These are phyloP conservation scores for Hondaea fermentalgiana DNA, from an alignment of 108 stramenopile species.

Conservation along the genomic window DNA sequence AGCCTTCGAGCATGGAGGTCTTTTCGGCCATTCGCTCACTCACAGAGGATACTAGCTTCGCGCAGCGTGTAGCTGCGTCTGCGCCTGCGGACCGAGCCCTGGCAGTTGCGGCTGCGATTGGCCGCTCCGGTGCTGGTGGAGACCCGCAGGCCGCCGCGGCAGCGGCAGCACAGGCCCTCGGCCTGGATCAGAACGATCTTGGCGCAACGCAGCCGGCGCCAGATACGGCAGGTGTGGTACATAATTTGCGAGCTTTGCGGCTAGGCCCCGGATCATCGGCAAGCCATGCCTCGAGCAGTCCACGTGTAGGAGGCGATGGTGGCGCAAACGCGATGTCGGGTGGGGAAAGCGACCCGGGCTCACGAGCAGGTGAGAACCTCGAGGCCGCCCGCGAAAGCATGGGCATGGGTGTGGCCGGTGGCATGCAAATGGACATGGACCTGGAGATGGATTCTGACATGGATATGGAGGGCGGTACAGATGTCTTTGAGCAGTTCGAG, in stretches of 20 bases:
- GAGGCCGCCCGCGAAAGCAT: not conserved
- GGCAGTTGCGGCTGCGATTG: no score
- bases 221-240: no score
- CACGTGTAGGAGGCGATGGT: not conserved
- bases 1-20: not conserved
- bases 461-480: not conserved
- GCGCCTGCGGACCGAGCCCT: no score
- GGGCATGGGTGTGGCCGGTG: not conserved
- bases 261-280: not conserved
- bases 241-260: no score
- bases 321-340: no score
- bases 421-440: not conserved
- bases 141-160: no score
- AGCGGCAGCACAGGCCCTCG: no score
- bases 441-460: not conserved
- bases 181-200: no score
- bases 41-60: not conserved
- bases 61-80: not conserved
- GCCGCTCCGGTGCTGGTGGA: no score
- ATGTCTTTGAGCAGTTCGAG: not conserved
- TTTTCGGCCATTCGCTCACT: not conserved
- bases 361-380: no score
- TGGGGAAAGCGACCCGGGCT: no score
- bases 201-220: no score
- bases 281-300: not conserved